phyloP scores from a whole-genome alignment of 1,284 basidiomycete genomes.

The Fomes fomentarius region DNA sequence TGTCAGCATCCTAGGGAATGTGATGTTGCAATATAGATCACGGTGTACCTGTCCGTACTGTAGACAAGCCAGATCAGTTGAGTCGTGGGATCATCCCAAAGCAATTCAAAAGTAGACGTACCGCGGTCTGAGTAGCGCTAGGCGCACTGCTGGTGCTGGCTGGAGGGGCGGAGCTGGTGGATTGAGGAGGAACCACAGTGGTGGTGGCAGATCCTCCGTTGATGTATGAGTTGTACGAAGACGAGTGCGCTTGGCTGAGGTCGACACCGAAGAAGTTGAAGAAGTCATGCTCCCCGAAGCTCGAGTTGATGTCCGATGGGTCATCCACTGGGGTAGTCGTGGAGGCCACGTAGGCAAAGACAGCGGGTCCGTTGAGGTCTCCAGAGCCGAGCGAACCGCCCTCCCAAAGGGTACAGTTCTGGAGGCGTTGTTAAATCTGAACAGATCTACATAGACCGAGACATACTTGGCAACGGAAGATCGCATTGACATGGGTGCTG shows the following conservation, averaged over 20 bases:
- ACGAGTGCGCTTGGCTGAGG: slow-evolving; percentile 28
- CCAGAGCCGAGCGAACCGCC: slow-evolving; percentile 32
- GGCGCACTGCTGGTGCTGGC: slow-evolving; percentile 23
- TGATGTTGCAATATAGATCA: background rate
- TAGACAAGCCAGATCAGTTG: background rate
- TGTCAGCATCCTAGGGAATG: background rate
- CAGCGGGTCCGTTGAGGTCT: slow-evolving; percentile 27
- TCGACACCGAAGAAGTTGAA: slow-evolving; percentile 35
- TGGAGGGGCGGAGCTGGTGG: slow-evolving; percentile 14
- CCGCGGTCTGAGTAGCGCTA: slow-evolving; percentile 26
- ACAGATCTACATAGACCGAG: background rate
- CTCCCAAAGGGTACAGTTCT: slow-evolving; percentile 35
- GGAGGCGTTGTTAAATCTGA: background rate
- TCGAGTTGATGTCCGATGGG: slow-evolving; percentile 30
- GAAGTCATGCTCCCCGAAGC: slow-evolving; percentile 33
- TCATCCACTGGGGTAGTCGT: slow-evolving; percentile 28
- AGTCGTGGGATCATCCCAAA: background rate
- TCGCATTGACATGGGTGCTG: slow-evolving; percentile 34
- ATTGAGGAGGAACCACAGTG: slow-evolving; percentile 10
- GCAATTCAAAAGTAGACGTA: slow-evolving; percentile 6
- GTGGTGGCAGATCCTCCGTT: slow-evolving; percentile 19
- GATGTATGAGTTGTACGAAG: slow-evolving; percentile 29
- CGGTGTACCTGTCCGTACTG: slow-evolving; percentile 31
- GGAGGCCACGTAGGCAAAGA: slow-evolving; percentile 32
- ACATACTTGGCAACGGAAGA: slow-evolving; percentile 35